phyloP scores from a whole-genome alignment of 2,329 filamentous ascomycete species.

The Fusarium sp. region DNA sequence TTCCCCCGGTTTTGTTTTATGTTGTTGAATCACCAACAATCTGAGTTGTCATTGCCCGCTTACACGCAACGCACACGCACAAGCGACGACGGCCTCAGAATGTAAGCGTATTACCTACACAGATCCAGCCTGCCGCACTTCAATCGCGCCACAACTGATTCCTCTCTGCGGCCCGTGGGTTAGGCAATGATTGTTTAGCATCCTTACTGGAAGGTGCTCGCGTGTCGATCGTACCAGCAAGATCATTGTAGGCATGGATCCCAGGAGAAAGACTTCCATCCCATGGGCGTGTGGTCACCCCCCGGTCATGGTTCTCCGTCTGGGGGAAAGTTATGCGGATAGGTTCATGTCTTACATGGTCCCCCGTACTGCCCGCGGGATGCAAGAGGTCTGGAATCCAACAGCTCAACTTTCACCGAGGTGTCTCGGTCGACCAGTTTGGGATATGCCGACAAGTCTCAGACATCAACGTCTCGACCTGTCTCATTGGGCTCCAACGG shows the following conservation, averaged over 20 bases:
- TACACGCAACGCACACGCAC: slow-evolving; percentile 13
- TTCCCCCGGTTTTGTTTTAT: neutral
- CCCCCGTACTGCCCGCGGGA: slow-evolving; percentile 12
- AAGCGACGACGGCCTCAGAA: slow-evolving; percentile 22
- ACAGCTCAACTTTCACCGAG: slow-evolving; percentile 20
- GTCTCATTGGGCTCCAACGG: slow-evolving; percentile 7
- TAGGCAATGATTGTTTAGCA: slow-evolving; percentile 13
- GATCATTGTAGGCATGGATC: slow-evolving; percentile 17
- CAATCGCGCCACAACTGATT: slow-evolving; percentile 8
- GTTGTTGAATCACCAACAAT: neutral
- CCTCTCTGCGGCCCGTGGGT: slow-evolving; percentile 22
- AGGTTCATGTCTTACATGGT: neutral
- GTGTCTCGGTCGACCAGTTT: slow-evolving; percentile 29
- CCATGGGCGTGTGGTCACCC: neutral
- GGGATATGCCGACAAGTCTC: slow-evolving; percentile 8
- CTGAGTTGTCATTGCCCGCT: neutral
- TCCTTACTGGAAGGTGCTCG: slow-evolving; percentile 33
- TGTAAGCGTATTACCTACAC: slow-evolving; percentile 8
- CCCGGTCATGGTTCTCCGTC: slow-evolving; percentile 8
- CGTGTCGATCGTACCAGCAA: slow-evolving; percentile 23
- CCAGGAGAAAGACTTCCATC: slow-evolving; percentile 10
- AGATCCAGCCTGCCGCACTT: neutral
- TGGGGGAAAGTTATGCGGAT: slow-evolving; percentile 3
- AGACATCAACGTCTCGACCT: slow-evolving; percentile 3
- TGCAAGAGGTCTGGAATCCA: slow-evolving; percentile 8